phyloP scores from a whole-genome alignment of 225 moss, liverwort and hornwort genomes.

The Physcomitrellopsis africana region DNA sequence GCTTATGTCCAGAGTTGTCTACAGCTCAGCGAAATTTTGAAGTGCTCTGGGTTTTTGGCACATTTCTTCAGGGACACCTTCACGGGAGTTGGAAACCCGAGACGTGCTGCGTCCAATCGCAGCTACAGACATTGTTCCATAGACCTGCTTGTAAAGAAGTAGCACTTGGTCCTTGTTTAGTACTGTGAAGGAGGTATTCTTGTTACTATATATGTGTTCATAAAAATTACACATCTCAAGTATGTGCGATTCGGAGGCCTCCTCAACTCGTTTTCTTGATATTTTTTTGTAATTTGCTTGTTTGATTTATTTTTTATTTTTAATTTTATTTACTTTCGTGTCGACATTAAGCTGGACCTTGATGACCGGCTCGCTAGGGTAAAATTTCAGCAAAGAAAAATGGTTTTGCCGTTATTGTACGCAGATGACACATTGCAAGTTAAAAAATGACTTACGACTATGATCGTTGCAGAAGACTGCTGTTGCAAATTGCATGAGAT shows the following conservation, averaged over 20 bases:
- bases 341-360: no score
- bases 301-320: no score
- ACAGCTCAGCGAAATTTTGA: neutral
- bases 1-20: neutral
- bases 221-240: conserved; percentile 18
- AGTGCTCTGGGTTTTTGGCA: conserved; percentile 10
- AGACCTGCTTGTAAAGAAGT: conserved; percentile 26
- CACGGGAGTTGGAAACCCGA: conserved; percentile 4
- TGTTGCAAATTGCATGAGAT: no score
- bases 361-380: no score
- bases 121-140: conserved; percentile 21
- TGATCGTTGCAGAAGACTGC: no score
- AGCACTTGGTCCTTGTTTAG: conserved; percentile 14
- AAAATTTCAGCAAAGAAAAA: no score
- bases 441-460: no score
- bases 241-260: conserved; percentile 2
- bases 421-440: no score
- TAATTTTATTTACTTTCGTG: no score
- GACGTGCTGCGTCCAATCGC: conserved; percentile 4
- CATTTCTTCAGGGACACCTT: conserved; percentile 17
- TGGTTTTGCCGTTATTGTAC: no score
- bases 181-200: neutral
- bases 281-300: no score
- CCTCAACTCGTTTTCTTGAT: neutral
- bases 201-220: conserved; percentile 26